Percentiles rank a stretch among this genome's conserved stretches.
phyloP scores from a whole-genome alignment of 78 protist genomes.

The Guillardia theta region DNA sequence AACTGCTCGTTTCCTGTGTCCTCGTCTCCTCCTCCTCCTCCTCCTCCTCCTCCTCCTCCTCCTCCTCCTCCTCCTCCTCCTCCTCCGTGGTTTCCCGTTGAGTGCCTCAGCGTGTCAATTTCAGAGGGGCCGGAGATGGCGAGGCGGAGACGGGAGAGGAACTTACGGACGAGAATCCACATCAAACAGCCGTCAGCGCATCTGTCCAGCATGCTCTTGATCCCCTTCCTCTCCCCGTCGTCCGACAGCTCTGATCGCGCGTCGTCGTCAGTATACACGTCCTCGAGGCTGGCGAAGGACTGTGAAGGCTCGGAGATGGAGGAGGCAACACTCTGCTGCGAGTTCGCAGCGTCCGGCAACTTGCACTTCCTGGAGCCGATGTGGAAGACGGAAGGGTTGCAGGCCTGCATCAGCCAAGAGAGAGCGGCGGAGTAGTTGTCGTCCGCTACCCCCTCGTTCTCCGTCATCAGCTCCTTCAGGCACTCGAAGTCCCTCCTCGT shows the following conservation, averaged over 20 bases:
- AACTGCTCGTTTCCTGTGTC: background rate
- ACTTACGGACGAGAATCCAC: background rate
- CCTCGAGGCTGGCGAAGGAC: background rate
- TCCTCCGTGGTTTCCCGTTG: background rate
- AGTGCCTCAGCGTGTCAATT: background rate
- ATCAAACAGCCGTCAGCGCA: background rate
- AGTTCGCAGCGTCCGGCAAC: background rate
- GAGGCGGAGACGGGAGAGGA: background rate
- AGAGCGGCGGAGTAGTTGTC: background rate
- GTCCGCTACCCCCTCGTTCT: background rate
- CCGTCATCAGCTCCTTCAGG: background rate
- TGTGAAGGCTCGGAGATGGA: background rate
- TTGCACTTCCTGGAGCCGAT: background rate
- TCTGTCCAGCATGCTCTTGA: background rate
- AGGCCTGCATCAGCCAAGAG: background rate
- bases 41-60: background rate
- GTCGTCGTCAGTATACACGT: background rate
- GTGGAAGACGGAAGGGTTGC: background rate
- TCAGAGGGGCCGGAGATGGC: background rate
- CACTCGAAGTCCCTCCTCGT: background rate
- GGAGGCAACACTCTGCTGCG: background rate
- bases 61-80: constrained; percentile 4
- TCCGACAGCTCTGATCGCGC: background rate
- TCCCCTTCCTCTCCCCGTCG: background rate
- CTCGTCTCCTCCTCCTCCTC: background rate